Percentiles rank a stretch among this genome's conserved stretches.
Conservation (phyloP, 352 stramenopile species). For the Thalassiosira exigua region DNA sequence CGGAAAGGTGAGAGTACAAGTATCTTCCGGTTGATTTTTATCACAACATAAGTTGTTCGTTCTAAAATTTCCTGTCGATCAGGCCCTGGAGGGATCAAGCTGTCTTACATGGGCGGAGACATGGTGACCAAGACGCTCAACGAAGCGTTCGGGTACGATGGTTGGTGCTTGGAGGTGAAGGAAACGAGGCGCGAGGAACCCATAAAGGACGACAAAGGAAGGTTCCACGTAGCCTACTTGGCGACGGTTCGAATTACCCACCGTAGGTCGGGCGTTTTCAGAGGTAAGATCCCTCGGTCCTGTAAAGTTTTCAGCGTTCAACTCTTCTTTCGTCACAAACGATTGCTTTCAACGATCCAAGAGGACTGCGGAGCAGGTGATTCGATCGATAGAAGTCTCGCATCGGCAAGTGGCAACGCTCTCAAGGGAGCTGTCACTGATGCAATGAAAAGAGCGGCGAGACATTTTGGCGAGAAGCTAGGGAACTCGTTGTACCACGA, state of each 20-base stretch:
- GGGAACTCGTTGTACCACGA: constrained; percentile 79
- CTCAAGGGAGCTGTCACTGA: constrained; percentile 83
- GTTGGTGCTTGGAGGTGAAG: constrained; percentile 78
- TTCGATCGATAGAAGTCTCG: constrained; percentile 70
- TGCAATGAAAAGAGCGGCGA: constrained; percentile 79
- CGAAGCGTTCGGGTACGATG: constrained; percentile 83
- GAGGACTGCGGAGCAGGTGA: constrained; percentile 80
- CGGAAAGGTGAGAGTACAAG: constrained; percentile 14
- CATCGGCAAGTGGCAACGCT: constrained; percentile 69
- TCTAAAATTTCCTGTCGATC: constrained; percentile 36
- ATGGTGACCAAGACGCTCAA: constrained; percentile 73
- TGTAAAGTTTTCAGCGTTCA: too few species aligned
- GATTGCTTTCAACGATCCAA: too few species aligned
- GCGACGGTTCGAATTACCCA: constrained; percentile 78
- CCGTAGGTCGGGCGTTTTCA: constrained; percentile 56
- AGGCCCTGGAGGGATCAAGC: constrained; percentile 72
- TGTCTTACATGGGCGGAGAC: constrained; percentile 77
- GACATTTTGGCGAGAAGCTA: constrained; percentile 83
- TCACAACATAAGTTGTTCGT: not conserved
- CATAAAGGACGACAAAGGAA: constrained; percentile 61
- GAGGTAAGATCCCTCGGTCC: too few species aligned
- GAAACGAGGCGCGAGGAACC: constrained; percentile 54
- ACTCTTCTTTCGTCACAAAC: too few species aligned
- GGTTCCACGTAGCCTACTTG: constrained; percentile 71
- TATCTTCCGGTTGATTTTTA: not conserved